Evolutionary conservation across 108 stramenopile species (phyloP), one percentile per base, ranked within the genome.

Genomic region (Hondaea fermentalgiana): DNA sequence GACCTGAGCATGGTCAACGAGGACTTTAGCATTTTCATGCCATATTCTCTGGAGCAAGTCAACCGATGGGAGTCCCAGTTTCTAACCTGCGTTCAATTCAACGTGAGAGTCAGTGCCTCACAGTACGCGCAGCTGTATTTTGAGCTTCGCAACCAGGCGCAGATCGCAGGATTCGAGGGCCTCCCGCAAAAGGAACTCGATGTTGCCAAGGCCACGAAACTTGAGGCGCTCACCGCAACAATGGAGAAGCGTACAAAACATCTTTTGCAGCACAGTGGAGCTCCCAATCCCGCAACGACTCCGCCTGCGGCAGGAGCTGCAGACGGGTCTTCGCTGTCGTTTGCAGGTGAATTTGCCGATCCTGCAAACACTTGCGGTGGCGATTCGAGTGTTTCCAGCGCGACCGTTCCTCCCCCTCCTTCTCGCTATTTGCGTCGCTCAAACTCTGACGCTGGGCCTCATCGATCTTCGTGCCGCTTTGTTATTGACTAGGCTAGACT

Each of bases 1-100:
- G 98, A 99, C 89, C 89, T 98, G 64, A 93, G 92, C 90, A 99
- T 99, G 98, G 97, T 97, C 97, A 98, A 98, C 91, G 92, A 91
- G 28, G 98, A 98, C 92, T 98, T 98, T 87, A 93, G 95, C 60
- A 92, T 98, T 44, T 94, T 87, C 88, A 91, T 92, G 47, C 72
- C 91, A 16, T 99, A 98, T 69, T 92, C 94, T 23, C 89, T 99
- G 29, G 69, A 93, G 55, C 95, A 97, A 14, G 97, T 98, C 87
- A 99, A 99, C 92, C 93, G 96, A 72, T 91, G 98, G 72, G 98
- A 99, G 92, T 55, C 92, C 55, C 89, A 92, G 5, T 71, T 92
- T 51, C 89, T 93, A 1, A 53, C 76, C 6, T 6, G 76, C 51
- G n/a, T 83, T 12, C 76, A 83, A 45, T 83, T 53, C 4, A 83